Evolutionary conservation across 768 basidiomycete species (phyloP).

Genomic region (Pholiota conissans): DNA sequence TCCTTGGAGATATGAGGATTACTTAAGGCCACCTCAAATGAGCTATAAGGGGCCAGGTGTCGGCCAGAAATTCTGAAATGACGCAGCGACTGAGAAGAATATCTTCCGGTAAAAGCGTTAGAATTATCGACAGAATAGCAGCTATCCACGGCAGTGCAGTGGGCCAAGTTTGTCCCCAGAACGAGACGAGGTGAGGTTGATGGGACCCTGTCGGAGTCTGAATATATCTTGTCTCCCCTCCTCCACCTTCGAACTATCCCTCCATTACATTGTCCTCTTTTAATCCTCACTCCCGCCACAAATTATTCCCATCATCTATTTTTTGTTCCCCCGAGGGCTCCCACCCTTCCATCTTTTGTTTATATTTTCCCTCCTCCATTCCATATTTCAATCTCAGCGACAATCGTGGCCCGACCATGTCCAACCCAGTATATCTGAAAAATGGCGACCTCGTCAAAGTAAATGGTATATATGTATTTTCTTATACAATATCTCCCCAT

Average conservation of each 20-base stretch:
- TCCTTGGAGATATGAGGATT: no score
- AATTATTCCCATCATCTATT: conserved; percentile 22
- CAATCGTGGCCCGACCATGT: conserved; percentile 27
- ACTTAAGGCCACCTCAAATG: neutral
- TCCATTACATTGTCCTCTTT: conserved; percentile 21
- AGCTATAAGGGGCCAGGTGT: neutral
- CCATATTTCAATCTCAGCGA: conserved; percentile 32
- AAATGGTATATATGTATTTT: conserved; percentile 62
- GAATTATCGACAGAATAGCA: no score
- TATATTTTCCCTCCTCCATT: conserved; percentile 30
- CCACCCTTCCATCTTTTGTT: conserved; percentile 8
- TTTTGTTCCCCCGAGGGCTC: conserved; percentile 19
- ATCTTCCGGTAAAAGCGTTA: no score
- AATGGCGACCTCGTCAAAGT: conserved; percentile 83
- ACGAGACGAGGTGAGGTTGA: conserved; percentile 18
- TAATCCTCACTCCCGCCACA: conserved; percentile 19
- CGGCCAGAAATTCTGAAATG: neutral
- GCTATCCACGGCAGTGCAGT: conserved; percentile 3
- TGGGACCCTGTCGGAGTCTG: conserved; percentile 40
- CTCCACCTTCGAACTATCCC: conserved; percentile 32
- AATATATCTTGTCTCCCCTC: conserved; percentile 42
- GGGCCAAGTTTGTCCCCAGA: conserved; percentile 12
- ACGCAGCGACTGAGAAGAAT: no score
- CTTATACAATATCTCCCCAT: conserved; percentile 13
- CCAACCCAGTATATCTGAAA: conserved; percentile 66